Base-by-base conservation (phyloP, 306 rosid species). In the Trifolium fragiferum region DNA sequence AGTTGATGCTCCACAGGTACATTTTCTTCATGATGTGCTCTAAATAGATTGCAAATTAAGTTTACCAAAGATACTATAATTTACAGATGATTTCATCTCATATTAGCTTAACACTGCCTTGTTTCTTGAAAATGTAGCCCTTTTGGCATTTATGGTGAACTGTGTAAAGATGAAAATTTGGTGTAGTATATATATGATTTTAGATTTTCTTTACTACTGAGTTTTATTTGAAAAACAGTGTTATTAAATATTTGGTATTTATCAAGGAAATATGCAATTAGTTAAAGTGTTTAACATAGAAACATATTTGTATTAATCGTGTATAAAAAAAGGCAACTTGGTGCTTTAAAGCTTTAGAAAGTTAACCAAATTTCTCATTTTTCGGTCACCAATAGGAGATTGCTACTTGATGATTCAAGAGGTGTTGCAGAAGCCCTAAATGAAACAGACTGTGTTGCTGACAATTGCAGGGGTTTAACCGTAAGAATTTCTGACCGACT, bases 371-470 rank as follows among this genome's bases (percentile, higher is more conserved):
- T 70, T 32, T 40, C 47, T 32, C 35, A 37, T 41, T 78, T 78
- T 72, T 67, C 35, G 68, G 37, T 66, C 61, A 69, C 19, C 74
- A 78, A 78, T 76, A 94, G 99, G 97, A 89, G 99, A 82, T 79
- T 92, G 66, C 74, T 94, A 51, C 94, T 88, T 76, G 99, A 94
- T 86, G 99, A 94, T 86, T 84, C 93, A 32, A 92, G 80, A 89
- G 98, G 97, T 76, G 99, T 94, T 75, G 96, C 66, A 7, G 99
- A 94, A 85, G 95, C 95, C 75, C 72, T 94, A 44, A 94, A 92
- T 84, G 97, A 94, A 87, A 92, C 96, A 15, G 93, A 87, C 70
- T 94, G 99, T 71, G 82, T 94, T 61, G 72, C 18, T 41, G 73
- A 84, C 37, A 78, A 87, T 61, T 94, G 99, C 86, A 80, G 68